These are phyloP conservation scores for Rutidosis leptorrhynchoides DNA, from an alignment of 129 eudicot genomes.

Conservation along the genomic window DNA sequence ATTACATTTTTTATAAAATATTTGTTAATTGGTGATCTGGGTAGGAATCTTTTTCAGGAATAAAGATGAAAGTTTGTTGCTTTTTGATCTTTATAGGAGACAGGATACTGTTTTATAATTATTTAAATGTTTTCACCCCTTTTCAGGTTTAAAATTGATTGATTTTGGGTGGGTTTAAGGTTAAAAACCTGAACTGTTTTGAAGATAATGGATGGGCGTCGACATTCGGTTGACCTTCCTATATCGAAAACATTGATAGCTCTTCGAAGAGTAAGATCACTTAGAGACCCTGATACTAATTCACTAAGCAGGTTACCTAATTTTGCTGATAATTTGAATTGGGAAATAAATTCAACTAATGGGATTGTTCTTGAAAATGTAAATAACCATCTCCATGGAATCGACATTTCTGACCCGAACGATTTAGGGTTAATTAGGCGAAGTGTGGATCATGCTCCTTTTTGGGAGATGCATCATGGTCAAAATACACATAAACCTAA, in stretches of 20 bases:
- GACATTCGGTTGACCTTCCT: conserved; percentile 93
- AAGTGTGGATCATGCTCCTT: conserved; percentile 36
- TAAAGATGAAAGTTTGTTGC: conserved; percentile 24
- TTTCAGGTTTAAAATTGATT: conserved; percentile 26
- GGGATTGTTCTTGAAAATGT: conserved; percentile 59
- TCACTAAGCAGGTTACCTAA: conserved; percentile 65
- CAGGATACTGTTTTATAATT: conserved; percentile 17
- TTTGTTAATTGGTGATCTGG: conserved; percentile 13
- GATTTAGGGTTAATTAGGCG: conserved; percentile 32
- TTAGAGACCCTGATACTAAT: conserved; percentile 90
- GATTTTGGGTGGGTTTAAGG: conserved; percentile 25
- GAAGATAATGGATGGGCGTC: conserved; percentile 67
- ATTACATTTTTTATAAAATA: neutral
- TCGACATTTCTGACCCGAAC: conserved; percentile 25
- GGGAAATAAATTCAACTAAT: conserved; percentile 75
- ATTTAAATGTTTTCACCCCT: conserved; percentile 16
- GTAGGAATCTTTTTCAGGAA: conserved; percentile 17
- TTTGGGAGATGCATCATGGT: conserved; percentile 37
- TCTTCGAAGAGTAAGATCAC: conserved; percentile 91
- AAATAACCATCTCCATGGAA: conserved; percentile 22
- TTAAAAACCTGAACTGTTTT: conserved; percentile 7
- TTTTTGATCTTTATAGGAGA: conserved; percentile 15
- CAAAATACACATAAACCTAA: conserved; percentile 31
- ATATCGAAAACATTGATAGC: conserved; percentile 78
- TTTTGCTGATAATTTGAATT: conserved; percentile 61